Percentiles rank a stretch among this genome's conserved stretches.
Evolutionary conservation across 495 filamentous ascomycete genomes (phyloP).

Genomic region (Penicillium diatomitis): DNA sequence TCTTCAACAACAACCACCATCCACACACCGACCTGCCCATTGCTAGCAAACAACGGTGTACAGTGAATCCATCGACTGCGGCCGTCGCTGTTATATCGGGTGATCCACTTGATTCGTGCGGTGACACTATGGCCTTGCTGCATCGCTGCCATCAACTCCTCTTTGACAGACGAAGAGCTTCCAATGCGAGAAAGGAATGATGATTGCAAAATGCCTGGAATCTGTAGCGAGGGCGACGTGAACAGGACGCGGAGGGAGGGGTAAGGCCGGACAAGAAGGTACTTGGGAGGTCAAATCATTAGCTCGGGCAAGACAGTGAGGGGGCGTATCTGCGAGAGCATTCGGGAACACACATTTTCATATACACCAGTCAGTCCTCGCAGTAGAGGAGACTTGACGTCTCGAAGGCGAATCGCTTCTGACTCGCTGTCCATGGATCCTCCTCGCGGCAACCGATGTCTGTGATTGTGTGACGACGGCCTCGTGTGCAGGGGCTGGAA

Average conservation of each 20-base stretch:
- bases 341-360: constrained; percentile 27
- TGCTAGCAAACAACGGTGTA: constrained; percentile 47
- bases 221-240: constrained; percentile 12
- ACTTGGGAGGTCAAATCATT: neutral
- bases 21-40: constrained; percentile 51
- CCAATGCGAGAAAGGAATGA: constrained; percentile 43
- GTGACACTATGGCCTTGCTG: constrained; percentile 52
- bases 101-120: constrained; percentile 52
- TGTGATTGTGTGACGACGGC: neutral
- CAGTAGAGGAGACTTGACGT: constrained; percentile 14
- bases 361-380: constrained; percentile 35
- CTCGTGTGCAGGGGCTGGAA: constrained; percentile 18
- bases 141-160: constrained; percentile 50
- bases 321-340: neutral
- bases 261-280: constrained; percentile 11
- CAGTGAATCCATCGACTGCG: constrained; percentile 51
- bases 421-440: constrained; percentile 10
- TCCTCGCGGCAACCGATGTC: constrained; percentile 10
- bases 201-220: constrained; percentile 13
- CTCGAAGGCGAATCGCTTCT: constrained; percentile 16
- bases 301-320: neutral
- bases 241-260: constrained; percentile 12
- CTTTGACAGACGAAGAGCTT: constrained; percentile 39
- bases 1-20: constrained; percentile 52
- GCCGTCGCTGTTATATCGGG: constrained; percentile 32